Conservation (phyloP, 192 early-diverging fungal species). For the Piromyces sp. region DNA sequence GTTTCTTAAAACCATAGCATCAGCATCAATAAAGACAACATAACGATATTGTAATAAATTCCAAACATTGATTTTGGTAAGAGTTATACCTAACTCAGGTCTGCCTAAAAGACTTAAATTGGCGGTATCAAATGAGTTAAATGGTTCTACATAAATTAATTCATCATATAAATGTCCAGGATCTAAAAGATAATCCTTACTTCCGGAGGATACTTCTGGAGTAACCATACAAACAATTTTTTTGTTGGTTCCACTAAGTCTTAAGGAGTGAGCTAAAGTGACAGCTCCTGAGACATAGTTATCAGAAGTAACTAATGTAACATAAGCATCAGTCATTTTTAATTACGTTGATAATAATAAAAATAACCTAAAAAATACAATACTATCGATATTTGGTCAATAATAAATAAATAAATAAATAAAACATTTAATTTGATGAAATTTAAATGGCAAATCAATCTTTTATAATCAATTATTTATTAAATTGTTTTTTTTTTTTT, state of each 20-base stretch:
- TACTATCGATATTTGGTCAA: no score
- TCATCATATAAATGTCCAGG: conserved; percentile 47
- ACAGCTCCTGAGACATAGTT: conserved; percentile 70
- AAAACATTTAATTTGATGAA: no score
- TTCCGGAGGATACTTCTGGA: conserved; percentile 13
- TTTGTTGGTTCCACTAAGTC: conserved; percentile 37
- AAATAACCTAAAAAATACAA: no score
- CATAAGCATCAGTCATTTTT: conserved; percentile 18
- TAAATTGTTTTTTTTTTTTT: no score
- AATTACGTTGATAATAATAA: neutral
- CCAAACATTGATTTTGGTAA: conserved; percentile 82
- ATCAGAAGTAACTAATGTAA: conserved; percentile 76
- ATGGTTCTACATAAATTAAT: conserved; percentile 49
- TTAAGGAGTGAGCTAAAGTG: conserved; percentile 56
- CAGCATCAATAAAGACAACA: conserved; percentile 74
- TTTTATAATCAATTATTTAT: no score
- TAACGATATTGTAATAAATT: conserved; percentile 42
- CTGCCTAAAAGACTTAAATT: conserved; percentile 62
- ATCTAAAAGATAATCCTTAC: conserved; percentile 5
- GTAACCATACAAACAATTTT: conserved; percentile 55
- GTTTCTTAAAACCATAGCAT: conserved; percentile 61
- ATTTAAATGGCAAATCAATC: no score
- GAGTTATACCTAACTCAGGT: conserved; percentile 73
- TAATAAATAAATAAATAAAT: no score
- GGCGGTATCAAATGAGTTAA: conserved; percentile 30